phyloP scores from a whole-genome alignment of 73 alveolate species.

The Durusdinium trenchii region DNA sequence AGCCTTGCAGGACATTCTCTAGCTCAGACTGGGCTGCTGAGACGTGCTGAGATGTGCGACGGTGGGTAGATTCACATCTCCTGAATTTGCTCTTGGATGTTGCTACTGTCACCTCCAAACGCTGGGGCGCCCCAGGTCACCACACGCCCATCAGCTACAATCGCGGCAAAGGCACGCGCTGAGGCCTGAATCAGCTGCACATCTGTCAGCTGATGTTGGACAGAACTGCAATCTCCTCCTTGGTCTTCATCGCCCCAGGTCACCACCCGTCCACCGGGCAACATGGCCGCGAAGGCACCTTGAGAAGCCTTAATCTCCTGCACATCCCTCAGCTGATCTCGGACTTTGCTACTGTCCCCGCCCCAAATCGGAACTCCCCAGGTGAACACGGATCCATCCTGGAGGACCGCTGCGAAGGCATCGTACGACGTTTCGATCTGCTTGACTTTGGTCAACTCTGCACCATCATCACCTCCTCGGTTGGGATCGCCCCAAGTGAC shows the following conservation, averaged over 20 bases:
- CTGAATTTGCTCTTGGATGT: neutral
- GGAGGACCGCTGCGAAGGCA: neutral
- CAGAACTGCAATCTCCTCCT: neutral
- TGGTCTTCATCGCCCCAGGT: neutral
- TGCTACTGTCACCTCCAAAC: neutral
- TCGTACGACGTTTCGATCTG: neutral
- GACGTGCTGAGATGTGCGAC: too few relatives aligned
- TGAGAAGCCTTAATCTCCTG: neutral
- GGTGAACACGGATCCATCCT: neutral
- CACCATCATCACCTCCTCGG: neutral
- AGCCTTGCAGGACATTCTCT: too few relatives aligned
- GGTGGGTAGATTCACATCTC: neutral
- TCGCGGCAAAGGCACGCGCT: neutral
- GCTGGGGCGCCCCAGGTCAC: neutral
- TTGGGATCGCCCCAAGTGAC: neutral
- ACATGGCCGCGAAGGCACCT: neutral
- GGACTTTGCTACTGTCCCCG: neutral
- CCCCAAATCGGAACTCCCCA: neutral
- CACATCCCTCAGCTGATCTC: neutral
- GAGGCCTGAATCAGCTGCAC: neutral
- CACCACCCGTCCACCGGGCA: neutral
- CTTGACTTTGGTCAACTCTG: neutral
- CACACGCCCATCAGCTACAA: neutral
- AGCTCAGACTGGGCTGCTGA: neutral
- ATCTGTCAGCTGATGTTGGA: neutral